phyloP scores from a whole-genome alignment of 169 alveolate genomes.

The Blepharisma undulans region DNA sequence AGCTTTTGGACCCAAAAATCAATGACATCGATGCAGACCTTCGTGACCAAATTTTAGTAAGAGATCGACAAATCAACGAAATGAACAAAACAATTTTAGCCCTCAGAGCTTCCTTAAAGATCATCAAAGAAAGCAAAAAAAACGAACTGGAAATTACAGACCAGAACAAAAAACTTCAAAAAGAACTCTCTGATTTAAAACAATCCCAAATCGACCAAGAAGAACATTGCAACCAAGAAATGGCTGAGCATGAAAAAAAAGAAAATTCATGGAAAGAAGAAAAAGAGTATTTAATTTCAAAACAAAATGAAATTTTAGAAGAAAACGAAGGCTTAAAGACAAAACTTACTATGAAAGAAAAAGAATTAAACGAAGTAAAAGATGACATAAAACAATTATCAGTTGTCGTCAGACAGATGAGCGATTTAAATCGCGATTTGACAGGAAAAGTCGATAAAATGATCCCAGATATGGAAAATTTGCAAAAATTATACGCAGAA shows the following conservation, averaged over 20 bases:
- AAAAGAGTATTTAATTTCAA: background rate
- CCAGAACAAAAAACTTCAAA: background rate
- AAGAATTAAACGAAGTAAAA: background rate
- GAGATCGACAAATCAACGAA: background rate
- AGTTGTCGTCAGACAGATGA: background rate
- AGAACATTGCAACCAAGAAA: background rate
- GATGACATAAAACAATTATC: background rate
- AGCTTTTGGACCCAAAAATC: background rate
- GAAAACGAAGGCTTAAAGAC: slow-evolving; percentile 11
- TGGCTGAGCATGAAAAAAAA: background rate
- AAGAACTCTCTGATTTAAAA: background rate
- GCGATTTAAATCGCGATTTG: background rate
- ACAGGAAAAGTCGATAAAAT: slow-evolving; percentile 1
- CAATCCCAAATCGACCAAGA: background rate
- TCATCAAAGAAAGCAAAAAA: background rate
- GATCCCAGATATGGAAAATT: slow-evolving; percentile 28
- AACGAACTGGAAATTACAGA: background rate
- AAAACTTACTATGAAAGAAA: background rate
- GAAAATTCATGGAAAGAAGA: slow-evolving; percentile 24
- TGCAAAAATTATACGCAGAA: background rate
- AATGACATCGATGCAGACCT: background rate
- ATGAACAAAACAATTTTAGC: slow-evolving; percentile 21
- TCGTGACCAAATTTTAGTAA: background rate
- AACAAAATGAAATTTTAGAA: background rate
- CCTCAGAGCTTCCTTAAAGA: background rate